Conservation (phyloP, 306 rosid species). For the Corylus avellana region DNA sequence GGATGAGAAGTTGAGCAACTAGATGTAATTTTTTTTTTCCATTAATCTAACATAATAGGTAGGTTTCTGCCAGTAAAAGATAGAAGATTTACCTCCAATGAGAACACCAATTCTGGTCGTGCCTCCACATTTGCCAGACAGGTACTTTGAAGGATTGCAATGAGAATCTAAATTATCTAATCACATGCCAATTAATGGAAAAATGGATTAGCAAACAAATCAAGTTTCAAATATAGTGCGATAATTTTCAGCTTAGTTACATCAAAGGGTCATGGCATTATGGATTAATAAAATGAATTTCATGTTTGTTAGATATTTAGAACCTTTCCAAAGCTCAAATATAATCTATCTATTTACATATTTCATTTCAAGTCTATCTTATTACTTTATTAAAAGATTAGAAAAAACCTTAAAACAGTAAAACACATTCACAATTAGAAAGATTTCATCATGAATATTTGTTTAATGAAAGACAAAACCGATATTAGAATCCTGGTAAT, state of each 20-base stretch:
- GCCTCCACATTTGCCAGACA: conserved; percentile 57
- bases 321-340: not conserved
- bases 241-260: conserved; percentile 8
- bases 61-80: not conserved
- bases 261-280: not conserved
- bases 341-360: not conserved
- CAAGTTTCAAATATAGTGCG: conserved; percentile 8
- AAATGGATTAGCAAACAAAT: conserved; percentile 28
- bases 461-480: too few relatives aligned
- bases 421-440: not conserved
- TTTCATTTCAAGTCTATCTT: not conserved
- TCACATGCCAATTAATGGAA: conserved; percentile 15
- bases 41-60: not conserved
- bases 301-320: too few relatives aligned
- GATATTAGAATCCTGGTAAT: too few relatives aligned
- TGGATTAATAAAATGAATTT: not conserved
- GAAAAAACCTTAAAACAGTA: not conserved
- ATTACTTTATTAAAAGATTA: not conserved
- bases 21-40: not conserved
- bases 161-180: conserved; percentile 33
- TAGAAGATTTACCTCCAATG: conserved; percentile 59
- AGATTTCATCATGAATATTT: too few relatives aligned
- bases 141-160: conserved; percentile 47
- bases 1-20: not conserved
- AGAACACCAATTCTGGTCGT: conserved; percentile 43